These are phyloP conservation scores for Candida peoriensis DNA, from an alignment of 805 yeast species.

Conservation along the genomic window DNA sequence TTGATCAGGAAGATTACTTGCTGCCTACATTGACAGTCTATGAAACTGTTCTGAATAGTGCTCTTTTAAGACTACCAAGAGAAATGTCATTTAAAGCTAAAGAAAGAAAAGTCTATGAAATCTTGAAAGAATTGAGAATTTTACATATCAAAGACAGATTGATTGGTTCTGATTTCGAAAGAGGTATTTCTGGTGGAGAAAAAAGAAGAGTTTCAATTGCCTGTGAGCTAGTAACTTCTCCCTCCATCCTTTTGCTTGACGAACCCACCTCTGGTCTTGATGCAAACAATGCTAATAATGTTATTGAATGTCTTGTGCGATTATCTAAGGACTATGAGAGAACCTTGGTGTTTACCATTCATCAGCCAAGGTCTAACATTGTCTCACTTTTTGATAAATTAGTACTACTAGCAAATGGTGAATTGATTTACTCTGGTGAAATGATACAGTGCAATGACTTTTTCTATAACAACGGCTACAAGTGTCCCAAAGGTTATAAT, in stretches of 20 bases:
- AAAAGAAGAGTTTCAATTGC: slow-evolving; percentile 90
- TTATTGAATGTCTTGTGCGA: slow-evolving; percentile 76
- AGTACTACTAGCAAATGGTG: slow-evolving; percentile 77
- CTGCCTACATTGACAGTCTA: slow-evolving; percentile 92
- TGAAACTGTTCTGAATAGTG: slow-evolving; percentile 92
- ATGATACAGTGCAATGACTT: slow-evolving; percentile 70
- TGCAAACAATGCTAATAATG: slow-evolving; percentile 88
- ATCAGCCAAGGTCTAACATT: slow-evolving; percentile 95
- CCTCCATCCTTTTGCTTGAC: slow-evolving; percentile 76
- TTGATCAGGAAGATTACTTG: slow-evolving; percentile 90
- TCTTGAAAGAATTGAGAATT: slow-evolving; percentile 80
- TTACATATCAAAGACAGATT: slow-evolving; percentile 75
- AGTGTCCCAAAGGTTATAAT: slow-evolving; percentile 86
- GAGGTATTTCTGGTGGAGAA: slow-evolving; percentile 95
- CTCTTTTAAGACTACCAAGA: slow-evolving; percentile 79
- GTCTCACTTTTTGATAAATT: slow-evolving; percentile 86
- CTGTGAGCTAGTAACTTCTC: slow-evolving; percentile 87
- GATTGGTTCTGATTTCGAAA: slow-evolving; percentile 81
- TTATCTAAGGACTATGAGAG: slow-evolving; percentile 77
- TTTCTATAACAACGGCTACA: slow-evolving; percentile 68
- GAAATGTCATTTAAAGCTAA: slow-evolving; percentile 71
- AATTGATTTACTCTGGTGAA: slow-evolving; percentile 83
- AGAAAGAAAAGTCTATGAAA: slow-evolving; percentile 74
- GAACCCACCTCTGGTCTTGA: slow-evolving; percentile 97
- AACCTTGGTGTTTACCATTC: slow-evolving; percentile 89